A percentile compares a stretch with the other conserved stretches of the same genome.
Evolutionary conservation across 2,329 filamentous ascomycete genomes (phyloP).

Genomic region (Pseudofabraea citricarpa): DNA sequence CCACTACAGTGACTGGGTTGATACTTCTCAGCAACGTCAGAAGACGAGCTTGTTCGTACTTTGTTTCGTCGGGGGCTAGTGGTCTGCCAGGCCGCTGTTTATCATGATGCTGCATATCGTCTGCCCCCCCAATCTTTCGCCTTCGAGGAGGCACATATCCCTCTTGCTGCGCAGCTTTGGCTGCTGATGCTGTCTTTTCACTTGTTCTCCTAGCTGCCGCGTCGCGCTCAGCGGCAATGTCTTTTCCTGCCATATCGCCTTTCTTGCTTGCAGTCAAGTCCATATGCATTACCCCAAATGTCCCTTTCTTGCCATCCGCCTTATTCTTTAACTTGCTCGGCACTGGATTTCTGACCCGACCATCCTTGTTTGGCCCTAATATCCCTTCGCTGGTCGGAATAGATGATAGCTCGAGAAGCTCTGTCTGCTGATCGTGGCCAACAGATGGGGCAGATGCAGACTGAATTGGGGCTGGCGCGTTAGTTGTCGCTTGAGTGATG

Average conservation of each 20-base stretch:
- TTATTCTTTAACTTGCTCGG: constrained; percentile 59
- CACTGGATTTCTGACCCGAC: constrained; percentile 51
- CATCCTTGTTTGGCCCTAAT: constrained; percentile 37
- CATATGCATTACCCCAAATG: constrained; percentile 62
- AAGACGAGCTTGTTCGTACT: constrained; percentile 54
- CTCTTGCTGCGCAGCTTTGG: constrained; percentile 48
- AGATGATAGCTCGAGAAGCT: constrained; percentile 46
- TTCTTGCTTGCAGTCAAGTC: constrained; percentile 32
- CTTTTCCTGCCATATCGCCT: constrained; percentile 27
- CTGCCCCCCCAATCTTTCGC: constrained; percentile 5
- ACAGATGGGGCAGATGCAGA: background rate
- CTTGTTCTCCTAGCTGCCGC: constrained; percentile 55
- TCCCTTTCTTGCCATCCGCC: constrained; percentile 50
- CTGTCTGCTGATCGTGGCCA: constrained; percentile 45
- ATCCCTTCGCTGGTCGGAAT: constrained; percentile 22
- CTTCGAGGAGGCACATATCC: constrained; percentile 44
- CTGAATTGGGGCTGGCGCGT: background rate
- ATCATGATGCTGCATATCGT: constrained; percentile 15
- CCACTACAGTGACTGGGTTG: constrained; percentile 51
- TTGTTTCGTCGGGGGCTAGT: constrained; percentile 44
- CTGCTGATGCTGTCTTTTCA: constrained; percentile 54
- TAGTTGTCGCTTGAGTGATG: too few relatives aligned
- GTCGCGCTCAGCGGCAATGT: constrained; percentile 50
- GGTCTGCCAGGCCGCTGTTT: constrained; percentile 21
- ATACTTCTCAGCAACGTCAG: constrained; percentile 51